Percentiles rank a stretch among this genome's conserved stretches.
Conservation (phyloP, 257 asterid genomes). For the Petunia axillaris region DNA sequence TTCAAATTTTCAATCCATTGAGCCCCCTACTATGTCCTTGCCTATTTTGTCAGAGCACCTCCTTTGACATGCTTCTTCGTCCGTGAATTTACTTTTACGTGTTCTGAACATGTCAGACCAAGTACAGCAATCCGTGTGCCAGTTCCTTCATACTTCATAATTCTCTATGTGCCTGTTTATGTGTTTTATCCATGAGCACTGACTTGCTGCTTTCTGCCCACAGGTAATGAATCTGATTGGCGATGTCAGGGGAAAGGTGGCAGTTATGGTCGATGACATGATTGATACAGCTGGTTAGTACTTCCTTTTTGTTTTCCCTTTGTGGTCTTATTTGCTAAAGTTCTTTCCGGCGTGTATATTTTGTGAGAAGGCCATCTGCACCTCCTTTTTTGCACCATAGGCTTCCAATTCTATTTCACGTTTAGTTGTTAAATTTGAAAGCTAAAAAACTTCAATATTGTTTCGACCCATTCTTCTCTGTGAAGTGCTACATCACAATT, state of each 20-base stretch:
- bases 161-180: not conserved
- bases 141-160: not conserved
- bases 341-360: not conserved
- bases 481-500: not conserved
- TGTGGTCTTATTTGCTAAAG: not conserved
- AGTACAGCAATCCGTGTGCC: constrained; percentile 12
- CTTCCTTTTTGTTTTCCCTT: not conserved
- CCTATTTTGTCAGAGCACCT: not conserved
- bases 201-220: constrained; percentile 17
- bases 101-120: not conserved
- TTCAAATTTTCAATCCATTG: constrained; percentile 2
- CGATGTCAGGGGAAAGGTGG: constrained; percentile 92
- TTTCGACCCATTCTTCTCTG: constrained; percentile 5
- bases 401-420: not conserved
- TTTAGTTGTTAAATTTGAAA: not conserved
- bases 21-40: not conserved
- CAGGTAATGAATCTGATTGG: constrained; percentile 97
- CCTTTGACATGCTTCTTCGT: not conserved
- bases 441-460: not conserved
- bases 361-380: not conserved
- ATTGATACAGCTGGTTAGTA: constrained; percentile 89
- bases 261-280: constrained; percentile 97
- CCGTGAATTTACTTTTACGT: not conserved
- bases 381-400: not conserved
- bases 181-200: constrained; percentile 22